Evolutionary conservation across 2,329 filamentous ascomycete genomes (phyloP), one percentile per base, ranked within the genome.

Genomic region (Blumeria graminis): DNA sequence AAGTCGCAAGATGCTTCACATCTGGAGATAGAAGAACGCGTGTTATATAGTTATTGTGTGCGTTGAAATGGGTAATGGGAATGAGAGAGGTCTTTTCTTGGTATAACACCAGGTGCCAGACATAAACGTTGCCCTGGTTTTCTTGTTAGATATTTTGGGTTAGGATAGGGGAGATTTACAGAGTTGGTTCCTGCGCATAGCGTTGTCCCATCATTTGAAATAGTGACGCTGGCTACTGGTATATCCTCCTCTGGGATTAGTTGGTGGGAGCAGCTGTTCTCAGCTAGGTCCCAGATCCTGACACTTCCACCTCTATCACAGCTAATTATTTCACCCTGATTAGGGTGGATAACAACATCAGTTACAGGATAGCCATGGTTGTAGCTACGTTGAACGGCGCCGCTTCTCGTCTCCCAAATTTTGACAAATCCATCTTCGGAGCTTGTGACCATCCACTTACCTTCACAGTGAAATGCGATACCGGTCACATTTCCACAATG

Each of bases 371-470:
- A 82, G 56, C 84, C 85, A 68, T 98, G 92, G 62, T 78, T 82
- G 68, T 98, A 98, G 70, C 90, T 94, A 56, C 92, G 80, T 70
- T 98, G 92, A 56, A 96, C 80, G 57, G 62, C 62, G 3, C 64
- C 64, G 34, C 64, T 66, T 28, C 64, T 59, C 16, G 65, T 67
- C 57, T 66, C 64, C 64, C 65, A 67, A 34, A 67, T 66, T 57
- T 67, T 66, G 14, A 66, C 64, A 6, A 63, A 66, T 77, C 89
- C 86, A 66, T 98, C 92, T 69, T 98, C 92, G 51, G 86, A 94
- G 69, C 85, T 93, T 9, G 92, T 98, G 16, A 96, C 92, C 86
- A 98, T 95, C 92, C 92, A 98, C 71, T 98, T 98, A 10, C 90
- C 89, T 69, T 98, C 92, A 68, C 90, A 96, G 69, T 98, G 92